Evolutionary conservation across 2,329 filamentous ascomycete genomes (phyloP), one percentile per base, ranked within the genome.

Genomic region (Colletotrichum eremochloae): DNA sequence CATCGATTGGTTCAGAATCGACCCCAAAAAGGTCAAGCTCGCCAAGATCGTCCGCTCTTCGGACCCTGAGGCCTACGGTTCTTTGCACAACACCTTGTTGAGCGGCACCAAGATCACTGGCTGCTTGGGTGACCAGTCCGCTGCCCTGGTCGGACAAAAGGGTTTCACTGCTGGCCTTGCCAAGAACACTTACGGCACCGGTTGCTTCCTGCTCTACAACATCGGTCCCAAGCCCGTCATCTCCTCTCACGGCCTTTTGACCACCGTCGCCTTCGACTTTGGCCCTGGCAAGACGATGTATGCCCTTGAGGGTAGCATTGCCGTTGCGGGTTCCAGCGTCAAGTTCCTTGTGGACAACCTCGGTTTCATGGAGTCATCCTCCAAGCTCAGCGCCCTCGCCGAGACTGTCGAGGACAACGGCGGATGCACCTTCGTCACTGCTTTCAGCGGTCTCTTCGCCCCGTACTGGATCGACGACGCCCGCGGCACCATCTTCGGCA

Each of bases 381-480:
- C 82, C 71, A 82, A 86, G 78, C 79, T 86, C 55, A 84, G 83
- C 68, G 80, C 81, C 0, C 78, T 86, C n/a, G 84, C 84, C 61
- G 84, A 86, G 80, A 85, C 84, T 8, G 84, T 86, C 40, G 80
- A 84, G 68, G 91, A 95, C 81, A 95, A 92, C 75, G 93, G 93
- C 71, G 93, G 93, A 11, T 91, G 92, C 77, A 89, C 93, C 24
- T 89, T 95, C 77, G 93, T 95, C 71, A 95, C 93, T 12, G 93
- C 93, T 12, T 95, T 95, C 80, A 93, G 91, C 80, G 93, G 93
- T 62, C 86, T 95, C 4, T 95, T 95, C 79, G 93, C 93, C 0
- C 93, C 93, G 0, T 95, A 95, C 83, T 95, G 93, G 93, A 93
- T 95, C 74, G 93, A 95, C 80, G 92, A 95, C 82, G 93, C 93